A percentile compares a stretch with the other conserved stretches of the same genome.
phyloP scores from a whole-genome alignment of 2,329 filamentous ascomycete species.

The Diaporthe sp. region DNA sequence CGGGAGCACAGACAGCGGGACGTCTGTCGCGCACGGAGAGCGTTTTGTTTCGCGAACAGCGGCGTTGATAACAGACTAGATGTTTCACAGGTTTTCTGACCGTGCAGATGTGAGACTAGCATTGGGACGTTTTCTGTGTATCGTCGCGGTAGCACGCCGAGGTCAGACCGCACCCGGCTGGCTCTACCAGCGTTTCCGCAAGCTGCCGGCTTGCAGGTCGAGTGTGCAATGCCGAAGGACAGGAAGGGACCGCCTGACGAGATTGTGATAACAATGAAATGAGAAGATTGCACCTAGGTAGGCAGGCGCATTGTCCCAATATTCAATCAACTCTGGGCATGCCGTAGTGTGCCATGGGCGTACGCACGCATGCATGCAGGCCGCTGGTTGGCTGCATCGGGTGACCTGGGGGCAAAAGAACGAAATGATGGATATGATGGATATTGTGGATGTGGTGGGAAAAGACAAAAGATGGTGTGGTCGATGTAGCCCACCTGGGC shows the following conservation, averaged over 20 bases:
- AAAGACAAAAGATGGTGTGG: slow-evolving; percentile 18
- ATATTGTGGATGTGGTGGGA: slow-evolving; percentile 3
- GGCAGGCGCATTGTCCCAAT: neutral
- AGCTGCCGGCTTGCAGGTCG: neutral
- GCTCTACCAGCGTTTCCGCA: neutral
- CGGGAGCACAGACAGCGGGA: slow-evolving; percentile 31
- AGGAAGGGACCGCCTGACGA: neutral
- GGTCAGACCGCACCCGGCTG: neutral
- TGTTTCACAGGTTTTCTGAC: slow-evolving; percentile 9
- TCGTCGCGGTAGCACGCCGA: neutral
- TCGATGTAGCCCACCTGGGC: no score
- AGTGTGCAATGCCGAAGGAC: neutral
- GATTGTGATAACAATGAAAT: neutral
- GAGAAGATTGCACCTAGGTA: no score
- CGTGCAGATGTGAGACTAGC: neutral
- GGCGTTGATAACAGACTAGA: neutral
- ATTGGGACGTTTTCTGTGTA: neutral
- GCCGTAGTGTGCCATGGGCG: neutral
- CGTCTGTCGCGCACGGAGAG: slow-evolving; percentile 11
- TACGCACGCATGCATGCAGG: neutral
- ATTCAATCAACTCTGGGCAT: neutral
- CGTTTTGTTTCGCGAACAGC: slow-evolving; percentile 22
- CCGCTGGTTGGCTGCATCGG: slow-evolving; percentile 1
- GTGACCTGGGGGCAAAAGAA: neutral
- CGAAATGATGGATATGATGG: neutral